Percentiles rank a stretch among this genome's conserved stretches.
Conservation (phyloP, 352 stramenopile species). For the Thalassiosira oceanica region DNA sequence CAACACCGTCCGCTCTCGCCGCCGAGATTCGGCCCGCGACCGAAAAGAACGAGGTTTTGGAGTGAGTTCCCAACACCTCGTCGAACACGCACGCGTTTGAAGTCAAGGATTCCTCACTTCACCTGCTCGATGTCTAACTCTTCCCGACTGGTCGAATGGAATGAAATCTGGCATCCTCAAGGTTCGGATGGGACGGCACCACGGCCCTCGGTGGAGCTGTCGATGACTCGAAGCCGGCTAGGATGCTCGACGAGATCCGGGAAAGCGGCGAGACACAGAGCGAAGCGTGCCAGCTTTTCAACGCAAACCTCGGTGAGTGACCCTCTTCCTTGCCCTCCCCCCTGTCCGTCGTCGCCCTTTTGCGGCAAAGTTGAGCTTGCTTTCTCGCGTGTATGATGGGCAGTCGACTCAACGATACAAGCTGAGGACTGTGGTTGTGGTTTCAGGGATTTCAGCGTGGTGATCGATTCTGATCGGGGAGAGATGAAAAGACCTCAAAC, state of each 20-base stretch:
- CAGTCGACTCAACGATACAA: no score
- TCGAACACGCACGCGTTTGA: conserved; percentile 12
- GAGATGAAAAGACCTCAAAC: no score
- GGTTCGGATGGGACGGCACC: conserved; percentile 76
- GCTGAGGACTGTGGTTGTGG: no score
- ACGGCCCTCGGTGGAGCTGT: conserved; percentile 69
- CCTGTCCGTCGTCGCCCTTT: not conserved
- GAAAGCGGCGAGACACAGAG: conserved; percentile 70
- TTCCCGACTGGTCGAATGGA: no score
- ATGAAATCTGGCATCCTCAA: no score
- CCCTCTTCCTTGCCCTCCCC: not conserved
- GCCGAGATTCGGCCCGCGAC: no score
- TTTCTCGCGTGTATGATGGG: no score
- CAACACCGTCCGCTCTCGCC: no score
- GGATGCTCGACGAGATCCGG: conserved; percentile 74
- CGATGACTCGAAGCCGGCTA: conserved; percentile 55
- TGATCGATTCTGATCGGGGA: no score
- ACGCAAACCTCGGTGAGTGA: conserved; percentile 68
- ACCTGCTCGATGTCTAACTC: conserved; percentile 4
- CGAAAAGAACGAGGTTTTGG: no score
- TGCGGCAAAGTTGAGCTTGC: not conserved
- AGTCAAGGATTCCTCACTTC: conserved; percentile 20
- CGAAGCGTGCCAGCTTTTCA: conserved; percentile 71
- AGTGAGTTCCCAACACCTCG: no score
- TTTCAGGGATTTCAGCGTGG: no score